Conservation (phyloP, 2,329 filamentous ascomycete genomes). For the Clonostachys sp. region DNA sequence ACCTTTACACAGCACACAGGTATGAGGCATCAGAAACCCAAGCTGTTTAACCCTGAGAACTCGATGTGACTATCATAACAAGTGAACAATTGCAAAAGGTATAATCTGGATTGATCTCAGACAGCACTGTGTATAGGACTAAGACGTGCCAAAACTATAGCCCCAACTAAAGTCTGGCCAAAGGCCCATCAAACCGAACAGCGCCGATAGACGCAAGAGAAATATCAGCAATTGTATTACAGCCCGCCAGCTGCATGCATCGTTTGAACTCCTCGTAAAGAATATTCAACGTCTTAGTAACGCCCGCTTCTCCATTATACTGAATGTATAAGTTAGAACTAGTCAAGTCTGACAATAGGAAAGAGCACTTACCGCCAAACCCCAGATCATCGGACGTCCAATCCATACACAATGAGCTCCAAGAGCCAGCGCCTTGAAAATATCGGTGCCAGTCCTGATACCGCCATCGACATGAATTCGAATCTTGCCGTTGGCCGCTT, state of each 20-base stretch:
- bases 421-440: slow-evolving; percentile 17
- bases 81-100: too few relatives aligned
- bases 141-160: too few relatives aligned
- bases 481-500: slow-evolving; percentile 33
- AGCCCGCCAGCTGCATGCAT: neutral
- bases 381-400: slow-evolving; percentile 21
- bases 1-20: too few relatives aligned
- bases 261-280: neutral
- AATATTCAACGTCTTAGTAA: neutral
- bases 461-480: slow-evolving; percentile 13
- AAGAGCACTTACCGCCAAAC: slow-evolving; percentile 3
- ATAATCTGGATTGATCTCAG: too few relatives aligned
- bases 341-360: neutral
- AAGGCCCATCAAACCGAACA: neutral
- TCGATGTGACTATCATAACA: too few relatives aligned
- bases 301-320: slow-evolving; percentile 2
- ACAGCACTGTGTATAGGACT: too few relatives aligned
- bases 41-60: too few relatives aligned
- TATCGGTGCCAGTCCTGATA: slow-evolving; percentile 14
- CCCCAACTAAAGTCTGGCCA: neutral
- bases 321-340: slow-evolving; percentile 1
- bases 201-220: neutral
- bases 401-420: slow-evolving; percentile 19
- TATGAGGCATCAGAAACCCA: too few relatives aligned
- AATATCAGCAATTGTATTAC: neutral